Percentiles rank a stretch among this genome's conserved stretches.
Conservation (phyloP, 257 asterid genomes). For the Misopates orontium region DNA sequence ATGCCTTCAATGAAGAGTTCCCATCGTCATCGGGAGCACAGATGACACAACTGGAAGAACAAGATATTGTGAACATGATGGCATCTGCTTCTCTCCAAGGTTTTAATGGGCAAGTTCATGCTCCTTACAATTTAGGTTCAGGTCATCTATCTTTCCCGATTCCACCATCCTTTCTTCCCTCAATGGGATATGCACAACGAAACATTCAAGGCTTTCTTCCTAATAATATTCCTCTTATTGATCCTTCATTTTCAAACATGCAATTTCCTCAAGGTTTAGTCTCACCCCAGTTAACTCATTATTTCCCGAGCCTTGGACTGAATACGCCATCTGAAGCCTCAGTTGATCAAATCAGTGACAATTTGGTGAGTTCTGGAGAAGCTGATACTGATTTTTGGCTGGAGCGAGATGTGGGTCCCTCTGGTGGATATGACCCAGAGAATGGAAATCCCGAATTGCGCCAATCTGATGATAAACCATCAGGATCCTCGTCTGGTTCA, state of each 20-base stretch:
- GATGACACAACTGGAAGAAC: conserved; percentile 74
- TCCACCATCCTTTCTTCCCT: conserved; percentile 72
- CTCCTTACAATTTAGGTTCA: conserved; percentile 64
- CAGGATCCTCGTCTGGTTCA: conserved; percentile 42
- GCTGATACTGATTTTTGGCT: conserved; percentile 60
- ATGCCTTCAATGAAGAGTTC: conserved; percentile 51
- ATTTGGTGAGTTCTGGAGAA: conserved; percentile 54
- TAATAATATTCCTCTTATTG: conserved; percentile 44
- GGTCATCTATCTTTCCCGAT: conserved; percentile 71
- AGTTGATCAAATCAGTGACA: conserved; percentile 56
- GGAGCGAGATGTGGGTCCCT: conserved; percentile 58
- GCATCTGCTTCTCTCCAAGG: conserved; percentile 80
- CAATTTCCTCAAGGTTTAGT: conserved; percentile 70
- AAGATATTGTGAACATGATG: conserved; percentile 81
- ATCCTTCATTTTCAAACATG: conserved; percentile 52
- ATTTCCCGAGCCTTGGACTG: conserved; percentile 58
- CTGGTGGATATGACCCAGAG: conserved; percentile 51
- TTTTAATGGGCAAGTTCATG: conserved; percentile 61
- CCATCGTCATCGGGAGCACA: conserved; percentile 55
- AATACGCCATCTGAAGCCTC: conserved; percentile 56
- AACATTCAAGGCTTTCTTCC: conserved; percentile 71
- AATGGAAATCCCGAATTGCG: conserved; percentile 43
- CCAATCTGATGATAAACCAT: conserved; percentile 53
- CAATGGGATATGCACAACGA: conserved; percentile 71
- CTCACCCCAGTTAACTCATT: conserved; percentile 60